Percentiles rank a stretch among this genome's conserved stretches.
These are phyloP conservation scores for Lentinula sp. DNA, from an alignment of 768 basidiomycete species.

Conservation along the genomic window DNA sequence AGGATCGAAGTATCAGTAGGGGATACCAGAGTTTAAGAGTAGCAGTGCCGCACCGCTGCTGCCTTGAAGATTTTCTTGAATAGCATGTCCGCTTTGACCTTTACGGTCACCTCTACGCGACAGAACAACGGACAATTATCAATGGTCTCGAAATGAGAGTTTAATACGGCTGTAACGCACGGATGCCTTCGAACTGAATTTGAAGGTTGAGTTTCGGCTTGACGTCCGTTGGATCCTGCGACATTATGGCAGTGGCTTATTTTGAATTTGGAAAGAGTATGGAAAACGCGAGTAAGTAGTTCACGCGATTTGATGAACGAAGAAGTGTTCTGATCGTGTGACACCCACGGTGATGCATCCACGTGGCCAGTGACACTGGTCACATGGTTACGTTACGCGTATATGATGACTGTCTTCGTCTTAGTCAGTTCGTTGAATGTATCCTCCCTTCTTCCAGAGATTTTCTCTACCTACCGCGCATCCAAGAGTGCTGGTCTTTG, in stretches of 20 bases:
- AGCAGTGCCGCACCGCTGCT: conserved; percentile 45
- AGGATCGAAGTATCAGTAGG: background rate
- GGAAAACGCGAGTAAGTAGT: background rate
- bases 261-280: background rate
- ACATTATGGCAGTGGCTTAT: background rate
- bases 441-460: too few relatives aligned
- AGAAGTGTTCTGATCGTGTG: background rate
- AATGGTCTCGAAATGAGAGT: background rate
- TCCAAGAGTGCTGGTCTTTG: too few relatives aligned
- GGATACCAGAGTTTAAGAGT: background rate
- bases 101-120: conserved; percentile 53
- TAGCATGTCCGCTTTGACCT: conserved; percentile 58
- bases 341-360: background rate
- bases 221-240: conserved; percentile 30
- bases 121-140: conserved; percentile 1
- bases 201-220: conserved; percentile 69
- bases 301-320: background rate
- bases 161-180: conserved; percentile 26
- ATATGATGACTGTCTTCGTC: too few relatives aligned
- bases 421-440: too few relatives aligned
- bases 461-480: too few relatives aligned
- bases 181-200: conserved; percentile 46
- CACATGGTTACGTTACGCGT: background rate
- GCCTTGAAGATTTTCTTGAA: conserved; percentile 65
- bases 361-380: background rate